phyloP scores from a whole-genome alignment of 768 basidiomycete genomes.

The Agaricus subrufescens region DNA sequence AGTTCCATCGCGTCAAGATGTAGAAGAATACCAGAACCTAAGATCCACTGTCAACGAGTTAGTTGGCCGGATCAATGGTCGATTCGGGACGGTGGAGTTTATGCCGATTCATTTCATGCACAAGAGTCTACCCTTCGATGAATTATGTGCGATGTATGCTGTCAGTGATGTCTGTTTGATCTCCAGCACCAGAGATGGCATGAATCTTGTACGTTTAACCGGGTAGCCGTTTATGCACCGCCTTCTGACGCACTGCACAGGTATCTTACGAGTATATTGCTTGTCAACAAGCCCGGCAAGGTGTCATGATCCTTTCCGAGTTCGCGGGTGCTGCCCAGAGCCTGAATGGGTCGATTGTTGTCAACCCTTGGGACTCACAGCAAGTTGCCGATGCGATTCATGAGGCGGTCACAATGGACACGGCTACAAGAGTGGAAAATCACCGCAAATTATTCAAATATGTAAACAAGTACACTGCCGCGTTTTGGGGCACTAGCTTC shows the following conservation, averaged over 20 bases:
- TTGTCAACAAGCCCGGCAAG: constrained; percentile 88
- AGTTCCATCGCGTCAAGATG: constrained; percentile 95
- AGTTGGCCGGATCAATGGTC: constrained; percentile 96
- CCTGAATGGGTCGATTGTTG: constrained; percentile 92
- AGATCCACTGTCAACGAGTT: constrained; percentile 95
- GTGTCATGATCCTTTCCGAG: constrained; percentile 96
- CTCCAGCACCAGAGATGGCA: constrained; percentile 93
- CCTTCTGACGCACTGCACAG: constrained; percentile 39
- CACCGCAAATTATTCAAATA: constrained; percentile 96
- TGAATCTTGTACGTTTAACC: constrained; percentile 80
- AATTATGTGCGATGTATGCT: constrained; percentile 96
- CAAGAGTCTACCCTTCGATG: constrained; percentile 88
- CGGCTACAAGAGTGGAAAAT: constrained; percentile 81
- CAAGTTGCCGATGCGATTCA: constrained; percentile 97
- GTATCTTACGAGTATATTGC: constrained; percentile 99
- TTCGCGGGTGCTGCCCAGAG: constrained; percentile 97
- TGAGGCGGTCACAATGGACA: constrained; percentile 88
- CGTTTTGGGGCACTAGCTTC: constrained; percentile 90
- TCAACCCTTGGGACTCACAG: constrained; percentile 99
- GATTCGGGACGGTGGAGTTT: constrained; percentile 98
- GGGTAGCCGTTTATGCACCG: constrained; percentile 9
- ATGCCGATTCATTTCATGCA: constrained; percentile 99
- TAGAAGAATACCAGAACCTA: constrained; percentile 98
- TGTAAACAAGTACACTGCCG: constrained; percentile 90
- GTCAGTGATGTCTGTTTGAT: constrained; percentile 96